Base-by-base conservation (phyloP, 2,329 filamentous ascomycete genomes). In the Penicillium crustosum region DNA sequence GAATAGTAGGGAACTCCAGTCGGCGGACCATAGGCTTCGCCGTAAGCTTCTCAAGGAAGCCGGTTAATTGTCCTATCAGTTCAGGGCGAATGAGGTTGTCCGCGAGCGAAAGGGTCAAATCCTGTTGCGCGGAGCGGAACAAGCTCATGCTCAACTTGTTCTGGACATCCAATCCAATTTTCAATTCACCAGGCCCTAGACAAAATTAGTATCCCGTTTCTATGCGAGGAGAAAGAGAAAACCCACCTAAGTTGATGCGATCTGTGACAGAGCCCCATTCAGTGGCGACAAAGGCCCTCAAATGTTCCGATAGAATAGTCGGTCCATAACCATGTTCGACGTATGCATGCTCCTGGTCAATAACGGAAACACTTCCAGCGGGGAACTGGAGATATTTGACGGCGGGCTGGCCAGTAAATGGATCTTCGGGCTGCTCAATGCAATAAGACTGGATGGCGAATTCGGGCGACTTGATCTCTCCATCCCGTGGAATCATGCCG, bases 211-310 rank as follows among this genome's bases (percentile, higher is more conserved):
- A 50, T 10, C 7, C 8, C 10, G 21, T 39, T 44, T 6, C 29
- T 3, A 2, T 4, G 19, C 17, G 3, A 44, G 10, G 13, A n/a
- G 43, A 23, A 44, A 56, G 39, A 23, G 43, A 31, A 21, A 58
- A 2, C 76, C 72, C 76, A 80, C 82, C 80, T 53, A 95, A 81
- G 65, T 96, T 96, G 69, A 96, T 81, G 38, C 92, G 85, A 75
- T 97, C 93, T 2, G 90, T 91, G 17, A 95, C 79, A 42, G 87
- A 90, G 49, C 91, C 90, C 64, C 88, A 86, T 60, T 89, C 85
- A 63, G 89, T 90, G 57, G 91, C 87, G 33, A 90, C 81, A 53
- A 95, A 83, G 19, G 95, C 81, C 29, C 91, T 85, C 60, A 96
- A 77, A 65, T 84, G 84, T 67, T 94, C 89, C 0, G 91, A 90